phyloP scores from a whole-genome alignment of 345 rosid species.

The Eutrema heterophyllum region DNA sequence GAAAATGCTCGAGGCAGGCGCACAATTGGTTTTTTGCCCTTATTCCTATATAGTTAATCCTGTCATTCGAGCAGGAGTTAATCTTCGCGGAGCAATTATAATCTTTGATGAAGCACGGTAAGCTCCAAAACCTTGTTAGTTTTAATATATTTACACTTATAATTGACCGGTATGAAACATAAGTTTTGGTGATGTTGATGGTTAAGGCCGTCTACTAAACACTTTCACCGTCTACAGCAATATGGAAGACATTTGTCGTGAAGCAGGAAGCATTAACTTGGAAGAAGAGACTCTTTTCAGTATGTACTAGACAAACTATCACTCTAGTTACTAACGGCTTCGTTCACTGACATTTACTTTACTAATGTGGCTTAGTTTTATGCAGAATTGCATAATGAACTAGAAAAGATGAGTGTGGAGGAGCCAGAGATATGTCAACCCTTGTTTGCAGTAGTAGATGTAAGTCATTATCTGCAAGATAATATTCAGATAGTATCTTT shows the following conservation, averaged over 20 bases:
- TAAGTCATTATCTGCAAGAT: slow-evolving; percentile 24
- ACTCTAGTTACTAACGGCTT: slow-evolving; percentile 24
- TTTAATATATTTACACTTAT: background rate
- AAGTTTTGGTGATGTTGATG: background rate
- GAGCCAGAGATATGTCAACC: slow-evolving; percentile 69
- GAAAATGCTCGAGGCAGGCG: slow-evolving; percentile 69
- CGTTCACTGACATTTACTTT: slow-evolving; percentile 8
- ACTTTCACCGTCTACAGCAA: slow-evolving; percentile 47
- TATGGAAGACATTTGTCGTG: slow-evolving; percentile 93
- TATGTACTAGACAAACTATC: slow-evolving; percentile 34
- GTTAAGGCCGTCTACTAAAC: background rate
- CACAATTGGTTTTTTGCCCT: slow-evolving; percentile 87
- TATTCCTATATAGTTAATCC: slow-evolving; percentile 85
- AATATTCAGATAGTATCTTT: background rate
- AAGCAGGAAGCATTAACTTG: slow-evolving; percentile 81
- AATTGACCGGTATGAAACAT: background rate
- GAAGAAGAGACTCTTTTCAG: slow-evolving; percentile 80
- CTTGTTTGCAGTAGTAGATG: slow-evolving; percentile 70
- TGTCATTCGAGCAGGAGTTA: slow-evolving; percentile 86
- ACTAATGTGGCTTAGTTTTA: slow-evolving; percentile 14
- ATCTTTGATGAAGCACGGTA: slow-evolving; percentile 99
- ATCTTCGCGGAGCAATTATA: slow-evolving; percentile 76
- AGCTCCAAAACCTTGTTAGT: slow-evolving; percentile 22
- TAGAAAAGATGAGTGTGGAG: slow-evolving; percentile 45
- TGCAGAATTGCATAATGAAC: slow-evolving; percentile 74